A percentile compares a stretch with the other conserved stretches of the same genome.
phyloP scores from a whole-genome alignment of 768 basidiomycete species.

The Boletus rufocinnamomeus region DNA sequence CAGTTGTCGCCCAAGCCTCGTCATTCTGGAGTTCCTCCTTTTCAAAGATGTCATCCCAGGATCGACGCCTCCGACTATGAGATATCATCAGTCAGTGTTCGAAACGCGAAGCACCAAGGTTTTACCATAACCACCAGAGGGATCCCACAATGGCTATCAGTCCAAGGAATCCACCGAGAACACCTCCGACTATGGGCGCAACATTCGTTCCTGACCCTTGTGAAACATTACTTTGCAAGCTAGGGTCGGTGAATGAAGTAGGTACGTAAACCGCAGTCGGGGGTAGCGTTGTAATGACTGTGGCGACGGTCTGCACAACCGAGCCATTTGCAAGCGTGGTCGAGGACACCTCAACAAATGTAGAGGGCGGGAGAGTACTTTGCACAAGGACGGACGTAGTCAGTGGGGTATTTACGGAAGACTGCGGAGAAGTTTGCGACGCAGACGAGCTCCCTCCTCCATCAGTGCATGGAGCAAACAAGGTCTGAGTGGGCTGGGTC shows the following conservation, averaged over 20 bases:
- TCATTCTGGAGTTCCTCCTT: slow-evolving; percentile 38
- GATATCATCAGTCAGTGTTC: slow-evolving; percentile 13
- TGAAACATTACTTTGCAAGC: slow-evolving; percentile 16
- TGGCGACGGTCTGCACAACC: slow-evolving; percentile 38
- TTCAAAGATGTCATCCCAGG: slow-evolving; percentile 57
- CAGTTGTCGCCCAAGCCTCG: slow-evolving; percentile 19
- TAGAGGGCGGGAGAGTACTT: slow-evolving; percentile 36
- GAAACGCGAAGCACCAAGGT: slow-evolving; percentile 3
- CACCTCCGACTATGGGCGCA: slow-evolving; percentile 54
- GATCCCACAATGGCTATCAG: slow-evolving; percentile 45
- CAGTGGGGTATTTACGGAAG: slow-evolving; percentile 13
- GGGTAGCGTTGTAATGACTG: slow-evolving; percentile 39
- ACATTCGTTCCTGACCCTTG: slow-evolving; percentile 34
- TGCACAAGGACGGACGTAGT: slow-evolving; percentile 31
- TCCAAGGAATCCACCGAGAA: slow-evolving; percentile 56
- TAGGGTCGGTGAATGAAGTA: slow-evolving; percentile 17
- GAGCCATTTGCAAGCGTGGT: slow-evolving; percentile 45
- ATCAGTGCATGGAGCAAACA: slow-evolving; percentile 43
- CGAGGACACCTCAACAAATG: slow-evolving; percentile 34
- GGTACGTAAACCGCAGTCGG: slow-evolving; percentile 34
- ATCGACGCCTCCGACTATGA: slow-evolving; percentile 44
- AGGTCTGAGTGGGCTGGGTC: slow-evolving; percentile 38
- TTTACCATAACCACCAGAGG: slow-evolving; percentile 56
- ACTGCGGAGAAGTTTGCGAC: slow-evolving; percentile 5
- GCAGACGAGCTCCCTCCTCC: slow-evolving; percentile 19